Evolutionary conservation across 768 basidiomycete species (phyloP).

Genomic region (Amanita fuliginea): DNA sequence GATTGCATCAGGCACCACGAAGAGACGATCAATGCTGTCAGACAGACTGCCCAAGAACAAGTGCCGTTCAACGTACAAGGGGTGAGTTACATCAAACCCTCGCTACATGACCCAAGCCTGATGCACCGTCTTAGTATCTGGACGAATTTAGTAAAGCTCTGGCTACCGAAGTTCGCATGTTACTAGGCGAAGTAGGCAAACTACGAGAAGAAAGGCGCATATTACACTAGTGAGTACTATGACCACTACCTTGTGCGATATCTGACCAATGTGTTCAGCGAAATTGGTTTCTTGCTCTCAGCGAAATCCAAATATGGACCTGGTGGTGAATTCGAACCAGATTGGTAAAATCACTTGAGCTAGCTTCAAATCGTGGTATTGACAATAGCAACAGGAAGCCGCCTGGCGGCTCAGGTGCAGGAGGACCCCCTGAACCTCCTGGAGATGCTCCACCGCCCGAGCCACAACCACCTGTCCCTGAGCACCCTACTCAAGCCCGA

Average conservation of each 20-base stretch:
- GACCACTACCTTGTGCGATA: not conserved
- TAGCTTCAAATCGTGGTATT: not conserved
- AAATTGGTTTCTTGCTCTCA: slow-evolving; percentile 61
- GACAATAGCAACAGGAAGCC: slow-evolving; percentile 24
- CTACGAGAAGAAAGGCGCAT: slow-evolving; percentile 69
- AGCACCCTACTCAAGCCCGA: slow-evolving; percentile 33
- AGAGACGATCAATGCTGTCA: slow-evolving; percentile 58
- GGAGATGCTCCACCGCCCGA: slow-evolving; percentile 20
- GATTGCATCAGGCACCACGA: slow-evolving; percentile 56
- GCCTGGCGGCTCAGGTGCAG: slow-evolving; percentile 3
- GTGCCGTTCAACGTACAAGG: slow-evolving; percentile 79
- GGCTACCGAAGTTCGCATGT: slow-evolving; percentile 73
- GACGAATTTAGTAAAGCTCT: slow-evolving; percentile 83
- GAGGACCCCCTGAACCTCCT: slow-evolving; percentile 19
- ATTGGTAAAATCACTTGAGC: slow-evolving; percentile 43
- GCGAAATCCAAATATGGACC: slow-evolving; percentile 70
- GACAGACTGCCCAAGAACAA: slow-evolving; percentile 62
- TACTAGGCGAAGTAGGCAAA: slow-evolving; percentile 76
- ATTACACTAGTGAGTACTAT: slow-evolving; percentile 58
- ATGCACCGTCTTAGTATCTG: slow-evolving; percentile 43
- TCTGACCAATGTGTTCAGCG: slow-evolving; percentile 29
- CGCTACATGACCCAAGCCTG: not conserved
- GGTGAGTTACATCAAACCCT: slow-evolving; percentile 29
- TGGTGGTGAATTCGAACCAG: slow-evolving; percentile 78
- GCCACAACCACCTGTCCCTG: slow-evolving; percentile 25